phyloP scores from a whole-genome alignment of 1,139 yeast species.

The Lodderomyces beijingensis region DNA sequence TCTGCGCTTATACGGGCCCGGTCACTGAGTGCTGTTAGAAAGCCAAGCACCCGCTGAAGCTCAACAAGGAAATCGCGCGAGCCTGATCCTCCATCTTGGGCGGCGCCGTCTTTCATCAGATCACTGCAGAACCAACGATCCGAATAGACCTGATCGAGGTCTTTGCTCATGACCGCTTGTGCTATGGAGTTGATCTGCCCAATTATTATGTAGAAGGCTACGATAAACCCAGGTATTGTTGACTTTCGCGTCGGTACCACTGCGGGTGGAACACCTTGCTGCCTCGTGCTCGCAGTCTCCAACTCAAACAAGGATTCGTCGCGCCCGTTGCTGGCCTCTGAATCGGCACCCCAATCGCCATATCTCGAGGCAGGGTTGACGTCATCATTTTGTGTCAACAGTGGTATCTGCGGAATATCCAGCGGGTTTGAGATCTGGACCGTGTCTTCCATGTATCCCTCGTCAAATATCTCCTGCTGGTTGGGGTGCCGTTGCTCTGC shows the following conservation, averaged over 20 bases:
- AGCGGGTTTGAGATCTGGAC: constrained; percentile 17
- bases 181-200: constrained; percentile 22
- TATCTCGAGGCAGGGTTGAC: constrained; percentile 1
- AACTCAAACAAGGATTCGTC: constrained; percentile 1
- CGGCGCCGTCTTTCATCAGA: constrained; percentile 3
- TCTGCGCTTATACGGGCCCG: constrained; percentile 23
- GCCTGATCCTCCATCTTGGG: background rate
- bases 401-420: constrained; percentile 13
- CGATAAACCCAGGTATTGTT: constrained; percentile 20
- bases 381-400: constrained; percentile 1
- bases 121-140: constrained; percentile 19
- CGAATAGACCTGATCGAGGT: constrained; percentile 15
- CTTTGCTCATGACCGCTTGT: constrained; percentile 10
- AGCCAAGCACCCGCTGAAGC: constrained; percentile 21
- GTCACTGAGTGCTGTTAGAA: constrained; percentile 15
- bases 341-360: constrained; percentile 1
- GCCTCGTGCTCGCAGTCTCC: constrained; percentile 5
- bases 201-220: constrained; percentile 23
- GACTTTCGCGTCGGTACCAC: constrained; percentile 8
- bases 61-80: constrained; percentile 15
- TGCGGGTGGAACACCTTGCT: constrained; percentile 9
- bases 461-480: constrained; percentile 3
- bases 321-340: background rate
- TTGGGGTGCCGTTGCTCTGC: constrained; percentile 13
- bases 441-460: constrained; percentile 13